phyloP scores from a whole-genome alignment of 768 basidiomycete genomes.

The Epithele typhae region DNA sequence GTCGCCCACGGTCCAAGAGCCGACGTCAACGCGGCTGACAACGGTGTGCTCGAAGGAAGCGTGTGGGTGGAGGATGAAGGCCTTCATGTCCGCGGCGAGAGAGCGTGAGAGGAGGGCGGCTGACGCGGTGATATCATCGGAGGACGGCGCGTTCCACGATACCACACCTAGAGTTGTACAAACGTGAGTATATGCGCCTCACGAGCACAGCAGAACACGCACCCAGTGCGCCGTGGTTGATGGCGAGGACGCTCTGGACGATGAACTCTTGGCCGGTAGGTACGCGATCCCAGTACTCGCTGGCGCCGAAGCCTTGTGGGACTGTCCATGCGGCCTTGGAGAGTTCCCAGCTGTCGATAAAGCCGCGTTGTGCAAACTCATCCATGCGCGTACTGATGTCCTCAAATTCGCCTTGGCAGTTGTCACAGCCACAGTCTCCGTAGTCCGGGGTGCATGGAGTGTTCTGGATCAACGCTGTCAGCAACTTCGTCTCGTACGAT shows the following conservation, averaged over 20 bases:
- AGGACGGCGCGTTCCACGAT: conserved; percentile 40
- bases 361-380: conserved; percentile 54
- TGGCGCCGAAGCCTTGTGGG: conserved; percentile 70
- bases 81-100: conserved; percentile 23
- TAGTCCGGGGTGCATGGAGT: conserved; percentile 61
- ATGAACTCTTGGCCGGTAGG: conserved; percentile 72
- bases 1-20: conserved; percentile 28
- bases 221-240: conserved; percentile 69
- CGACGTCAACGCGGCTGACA: conserved; percentile 27
- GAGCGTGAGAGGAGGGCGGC: conserved; percentile 31
- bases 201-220: background rate
- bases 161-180: conserved; percentile 28
- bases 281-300: conserved; percentile 54
- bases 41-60: conserved; percentile 22
- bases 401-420: conserved; percentile 62
- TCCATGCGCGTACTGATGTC: conserved; percentile 69
- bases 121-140: conserved; percentile 32
- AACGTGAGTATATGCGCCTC: too few relatives aligned
- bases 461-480: background rate
- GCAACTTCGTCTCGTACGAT: background rate
- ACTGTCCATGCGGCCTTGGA: conserved; percentile 76
- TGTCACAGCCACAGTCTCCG: conserved; percentile 73
- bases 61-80: conserved; percentile 26
- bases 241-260: conserved; percentile 57
- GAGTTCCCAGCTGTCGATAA: conserved; percentile 63